Evolutionary conservation across 1,284 basidiomycete genomes (phyloP).

Genomic region (Cryptococcus sp.): DNA sequence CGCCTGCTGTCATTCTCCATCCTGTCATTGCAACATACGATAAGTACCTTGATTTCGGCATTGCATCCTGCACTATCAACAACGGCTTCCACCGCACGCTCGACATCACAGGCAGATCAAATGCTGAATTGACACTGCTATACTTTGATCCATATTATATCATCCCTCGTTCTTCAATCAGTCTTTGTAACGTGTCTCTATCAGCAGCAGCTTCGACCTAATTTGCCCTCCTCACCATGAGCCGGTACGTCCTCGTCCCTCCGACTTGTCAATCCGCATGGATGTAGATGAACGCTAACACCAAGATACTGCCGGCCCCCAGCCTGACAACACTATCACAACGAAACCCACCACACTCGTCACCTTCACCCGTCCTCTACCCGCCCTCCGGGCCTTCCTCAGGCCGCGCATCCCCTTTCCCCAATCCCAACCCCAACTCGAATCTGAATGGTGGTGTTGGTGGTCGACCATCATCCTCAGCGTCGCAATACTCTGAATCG

Average conservation of each 20-base stretch:
- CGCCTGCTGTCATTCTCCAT: no score
- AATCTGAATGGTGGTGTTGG: not conserved
- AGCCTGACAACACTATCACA: constrained; percentile 17
- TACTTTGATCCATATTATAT: no score
- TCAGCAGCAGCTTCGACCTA: no score
- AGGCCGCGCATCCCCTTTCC: constrained; percentile 24
- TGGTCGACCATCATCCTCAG: constrained; percentile 17
- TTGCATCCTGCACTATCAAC: no score
- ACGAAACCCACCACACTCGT: constrained; percentile 12
- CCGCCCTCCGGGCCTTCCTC: constrained; percentile 37
- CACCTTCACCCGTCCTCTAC: constrained; percentile 30
- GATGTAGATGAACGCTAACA: not conserved
- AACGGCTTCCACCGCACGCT: no score
- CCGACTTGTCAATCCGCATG: no score
- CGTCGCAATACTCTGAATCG: constrained; percentile 43
- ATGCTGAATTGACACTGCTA: no score
- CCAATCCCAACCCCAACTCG: constrained; percentile 1
- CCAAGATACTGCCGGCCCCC: not conserved
- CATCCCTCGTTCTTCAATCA: no score
- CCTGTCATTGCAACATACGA: no score
- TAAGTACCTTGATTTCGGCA: no score
- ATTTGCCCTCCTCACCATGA: constrained; percentile 1
- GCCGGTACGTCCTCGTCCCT: constrained; percentile 4
- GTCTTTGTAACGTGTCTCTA: no score
- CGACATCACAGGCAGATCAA: no score